A percentile compares a stretch with the other conserved stretches of the same genome.
These are phyloP conservation scores for Thamnidium elegans DNA, from an alignment of 192 early-diverging fungal species.

Conservation along the genomic window DNA sequence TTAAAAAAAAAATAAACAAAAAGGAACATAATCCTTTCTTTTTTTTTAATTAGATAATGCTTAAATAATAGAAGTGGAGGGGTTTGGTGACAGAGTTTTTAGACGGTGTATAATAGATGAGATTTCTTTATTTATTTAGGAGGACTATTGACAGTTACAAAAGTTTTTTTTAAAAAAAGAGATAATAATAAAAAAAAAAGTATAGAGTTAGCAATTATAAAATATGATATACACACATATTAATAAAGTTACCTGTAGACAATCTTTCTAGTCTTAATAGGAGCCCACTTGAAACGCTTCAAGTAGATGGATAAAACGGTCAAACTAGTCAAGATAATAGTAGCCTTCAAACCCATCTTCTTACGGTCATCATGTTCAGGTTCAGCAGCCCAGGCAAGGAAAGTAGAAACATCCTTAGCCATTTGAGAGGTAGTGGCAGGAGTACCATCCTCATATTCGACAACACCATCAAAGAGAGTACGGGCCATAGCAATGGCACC, in stretches of 20 bases:
- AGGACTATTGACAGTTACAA: constrained; percentile 16
- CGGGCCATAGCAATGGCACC: constrained; percentile 97
- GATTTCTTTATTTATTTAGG: constrained; percentile 25
- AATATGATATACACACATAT: not conserved
- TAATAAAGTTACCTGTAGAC: constrained; percentile 55
- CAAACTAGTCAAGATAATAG: constrained; percentile 68
- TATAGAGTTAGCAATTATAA: not conserved
- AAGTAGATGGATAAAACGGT: constrained; percentile 79
- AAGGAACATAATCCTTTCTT: no score
- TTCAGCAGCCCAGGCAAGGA: constrained; percentile 94
- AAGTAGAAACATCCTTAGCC: constrained; percentile 94
- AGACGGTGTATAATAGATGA: no score
- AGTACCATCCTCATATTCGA: constrained; percentile 96
- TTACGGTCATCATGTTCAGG: constrained; percentile 97
- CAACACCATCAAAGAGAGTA: constrained; percentile 87
- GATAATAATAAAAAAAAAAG: not conserved
- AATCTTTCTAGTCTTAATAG: constrained; percentile 92
- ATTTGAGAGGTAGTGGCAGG: constrained; percentile 94
- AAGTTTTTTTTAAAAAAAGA: constrained; percentile 8
- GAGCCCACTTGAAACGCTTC: constrained; percentile 92
- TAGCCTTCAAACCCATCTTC: constrained; percentile 90
- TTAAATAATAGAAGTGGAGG: no score
- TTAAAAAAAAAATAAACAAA: no score
- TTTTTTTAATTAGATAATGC: no score
- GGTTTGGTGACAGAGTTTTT: no score